Conservation (phyloP, 2,329 filamentous ascomycete genomes). For the Didymosphaeria variabile region DNA sequence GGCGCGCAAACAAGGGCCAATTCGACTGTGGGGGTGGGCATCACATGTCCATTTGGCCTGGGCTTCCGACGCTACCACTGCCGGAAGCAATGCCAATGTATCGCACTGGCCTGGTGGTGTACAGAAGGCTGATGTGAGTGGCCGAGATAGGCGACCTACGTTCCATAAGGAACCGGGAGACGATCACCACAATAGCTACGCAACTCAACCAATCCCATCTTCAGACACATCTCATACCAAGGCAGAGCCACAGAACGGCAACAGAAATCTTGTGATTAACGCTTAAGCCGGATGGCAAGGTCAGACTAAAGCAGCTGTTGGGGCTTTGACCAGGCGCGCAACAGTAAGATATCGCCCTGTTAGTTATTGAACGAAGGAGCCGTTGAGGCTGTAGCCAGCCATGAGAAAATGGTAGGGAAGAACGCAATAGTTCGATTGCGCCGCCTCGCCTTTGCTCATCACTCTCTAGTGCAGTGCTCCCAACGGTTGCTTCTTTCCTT, state of each 20-base stretch:
- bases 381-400: too few species aligned
- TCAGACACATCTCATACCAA: not conserved
- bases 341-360: not conserved
- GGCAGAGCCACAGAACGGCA: not conserved
- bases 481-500: not conserved
- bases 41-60: slow-evolving; percentile 12
- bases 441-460: not conserved
- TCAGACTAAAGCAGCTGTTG: slow-evolving; percentile 1
- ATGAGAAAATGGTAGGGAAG: too few species aligned
- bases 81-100: slow-evolving; percentile 9
- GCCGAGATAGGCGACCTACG: slow-evolving; percentile 18
- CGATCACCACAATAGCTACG: not conserved
- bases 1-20: not conserved
- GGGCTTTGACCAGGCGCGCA: not conserved
- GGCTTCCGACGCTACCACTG: slow-evolving; percentile 18
- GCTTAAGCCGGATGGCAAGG: not conserved
- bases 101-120: slow-evolving; percentile 29
- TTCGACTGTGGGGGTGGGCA: not conserved
- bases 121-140: slow-evolving; percentile 35
- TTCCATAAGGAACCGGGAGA: slow-evolving; percentile 4
- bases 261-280: not conserved
- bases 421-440: not conserved
- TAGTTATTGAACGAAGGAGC: not conserved
- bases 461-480: not conserved
- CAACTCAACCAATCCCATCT: not conserved